Evolutionary conservation across 1,284 basidiomycete species (phyloP).

Genomic region (Cutaneotrichosporon sp.): DNA sequence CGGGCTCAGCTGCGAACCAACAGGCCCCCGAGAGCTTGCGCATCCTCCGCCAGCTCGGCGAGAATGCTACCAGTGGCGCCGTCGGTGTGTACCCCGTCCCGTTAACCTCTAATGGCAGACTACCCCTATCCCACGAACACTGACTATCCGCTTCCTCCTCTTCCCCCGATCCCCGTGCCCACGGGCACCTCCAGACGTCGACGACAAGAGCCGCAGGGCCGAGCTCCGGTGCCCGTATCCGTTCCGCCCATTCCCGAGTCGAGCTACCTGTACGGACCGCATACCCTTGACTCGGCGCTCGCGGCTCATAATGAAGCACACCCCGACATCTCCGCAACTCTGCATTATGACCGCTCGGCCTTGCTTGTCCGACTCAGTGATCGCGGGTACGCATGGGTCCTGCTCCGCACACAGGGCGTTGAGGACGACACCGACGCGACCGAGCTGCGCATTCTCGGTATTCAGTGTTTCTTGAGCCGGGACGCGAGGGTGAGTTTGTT

Average conservation of each 20-base stretch:
- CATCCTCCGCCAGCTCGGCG: constrained; percentile 5
- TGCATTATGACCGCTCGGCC: constrained; percentile 4
- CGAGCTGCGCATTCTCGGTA: constrained; percentile 5
- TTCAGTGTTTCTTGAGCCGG: constrained; percentile 7
- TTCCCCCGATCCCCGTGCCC: constrained; percentile 17
- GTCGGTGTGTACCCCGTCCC: constrained; percentile 6
- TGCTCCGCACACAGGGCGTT: constrained; percentile 5
- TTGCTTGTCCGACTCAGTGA: constrained; percentile 8
- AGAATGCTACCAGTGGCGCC: constrained; percentile 6
- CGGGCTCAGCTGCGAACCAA: background rate
- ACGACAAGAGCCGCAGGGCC: background rate
- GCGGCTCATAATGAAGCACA: constrained; percentile 3
- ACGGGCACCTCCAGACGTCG: constrained; percentile 2
- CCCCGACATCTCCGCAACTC: background rate
- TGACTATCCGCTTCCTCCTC: constrained; percentile 17
- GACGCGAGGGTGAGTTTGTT: constrained; percentile 7
- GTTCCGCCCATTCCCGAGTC: constrained; percentile 4
- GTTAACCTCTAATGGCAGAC: constrained; percentile 4
- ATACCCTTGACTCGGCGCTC: constrained; percentile 1
- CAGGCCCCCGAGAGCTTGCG: constrained; percentile 5
- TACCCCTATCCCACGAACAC: constrained; percentile 16
- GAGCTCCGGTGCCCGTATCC: background rate
- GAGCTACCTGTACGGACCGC: background rate
- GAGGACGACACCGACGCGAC: background rate
- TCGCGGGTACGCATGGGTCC: constrained; percentile 4